Percentiles rank a stretch among this genome's conserved stretches.
Conservation (phyloP, 2,329 filamentous ascomycete species). For the Ceratocystis harringtonii region DNA sequence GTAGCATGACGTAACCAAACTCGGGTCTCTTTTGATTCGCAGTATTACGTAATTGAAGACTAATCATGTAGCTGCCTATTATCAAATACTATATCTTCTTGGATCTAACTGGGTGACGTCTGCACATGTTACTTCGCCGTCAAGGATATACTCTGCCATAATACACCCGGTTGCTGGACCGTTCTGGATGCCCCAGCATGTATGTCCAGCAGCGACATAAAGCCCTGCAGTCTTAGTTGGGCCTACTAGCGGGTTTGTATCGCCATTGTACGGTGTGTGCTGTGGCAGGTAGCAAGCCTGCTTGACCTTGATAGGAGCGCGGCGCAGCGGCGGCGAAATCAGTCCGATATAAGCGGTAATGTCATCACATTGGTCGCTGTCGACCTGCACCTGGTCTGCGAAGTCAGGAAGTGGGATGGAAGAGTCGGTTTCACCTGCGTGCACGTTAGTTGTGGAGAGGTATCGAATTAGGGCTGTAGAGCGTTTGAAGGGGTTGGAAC, state of each 20-base stretch:
- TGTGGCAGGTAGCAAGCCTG: constrained; percentile 92
- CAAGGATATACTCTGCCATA: constrained; percentile 65
- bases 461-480: not conserved
- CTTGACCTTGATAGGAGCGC: constrained; percentile 53
- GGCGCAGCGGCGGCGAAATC: constrained; percentile 49
- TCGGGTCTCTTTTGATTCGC: not conserved
- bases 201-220: constrained; percentile 77
- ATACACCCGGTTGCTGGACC: constrained; percentile 72
- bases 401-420: constrained; percentile 58
- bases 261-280: constrained; percentile 46
- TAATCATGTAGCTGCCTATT: not conserved
- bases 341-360: constrained; percentile 62
- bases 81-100: constrained; percentile 32
- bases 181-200: constrained; percentile 98
- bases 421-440: constrained; percentile 55
- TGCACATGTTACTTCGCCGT: constrained; percentile 54
- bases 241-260: constrained; percentile 60
- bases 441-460: not conserved
- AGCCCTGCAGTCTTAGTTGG: constrained; percentile 57
- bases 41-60: not conserved
- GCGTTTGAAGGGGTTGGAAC: constrained; percentile 18
- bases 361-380: constrained; percentile 66
- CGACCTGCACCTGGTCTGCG: constrained; percentile 59
- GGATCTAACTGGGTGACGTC: constrained; percentile 53
- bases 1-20: no score